Conservation (phyloP, 345 rosid species). For the Erucastrum elatum region DNA sequence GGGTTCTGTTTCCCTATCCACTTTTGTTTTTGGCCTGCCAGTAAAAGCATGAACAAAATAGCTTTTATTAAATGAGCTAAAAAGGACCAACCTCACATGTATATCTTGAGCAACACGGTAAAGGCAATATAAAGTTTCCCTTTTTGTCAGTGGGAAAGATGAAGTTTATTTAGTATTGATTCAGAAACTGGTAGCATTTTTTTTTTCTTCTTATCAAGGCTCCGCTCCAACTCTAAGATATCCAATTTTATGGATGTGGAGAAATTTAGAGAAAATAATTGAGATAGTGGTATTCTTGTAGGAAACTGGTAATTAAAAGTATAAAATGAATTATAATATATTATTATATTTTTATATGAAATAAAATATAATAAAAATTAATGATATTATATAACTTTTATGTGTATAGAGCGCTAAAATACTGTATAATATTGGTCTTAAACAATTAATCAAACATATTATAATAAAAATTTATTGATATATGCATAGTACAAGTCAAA, state of each 20-base stretch:
- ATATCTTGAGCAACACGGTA: conserved; percentile 39
- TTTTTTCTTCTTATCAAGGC: background rate
- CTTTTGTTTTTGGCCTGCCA: conserved; percentile 20
- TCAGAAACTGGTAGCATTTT: background rate
- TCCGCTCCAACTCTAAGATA: background rate
- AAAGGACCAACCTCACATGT: conserved; percentile 37
- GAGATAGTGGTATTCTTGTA: background rate
- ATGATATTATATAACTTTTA: background rate
- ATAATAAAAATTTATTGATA: background rate
- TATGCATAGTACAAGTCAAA: background rate
- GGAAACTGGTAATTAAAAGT: background rate
- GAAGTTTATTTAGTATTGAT: background rate
- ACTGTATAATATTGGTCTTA: background rate
- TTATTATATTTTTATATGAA: too few species aligned
- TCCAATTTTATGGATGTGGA: background rate
- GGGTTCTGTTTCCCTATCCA: conserved; percentile 14
- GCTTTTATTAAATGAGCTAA: conserved; percentile 32
- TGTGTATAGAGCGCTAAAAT: background rate
- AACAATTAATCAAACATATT: background rate
- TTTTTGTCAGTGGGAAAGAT: conserved; percentile 14
- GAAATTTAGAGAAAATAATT: background rate
- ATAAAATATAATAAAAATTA: background rate
- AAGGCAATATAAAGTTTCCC: conserved; percentile 27
- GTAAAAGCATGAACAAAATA: conserved; percentile 31
- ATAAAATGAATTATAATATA: background rate